These are phyloP conservation scores for Beauveria sp. DNA, from an alignment of 2,329 filamentous ascomycete genomes.

Conservation along the genomic window DNA sequence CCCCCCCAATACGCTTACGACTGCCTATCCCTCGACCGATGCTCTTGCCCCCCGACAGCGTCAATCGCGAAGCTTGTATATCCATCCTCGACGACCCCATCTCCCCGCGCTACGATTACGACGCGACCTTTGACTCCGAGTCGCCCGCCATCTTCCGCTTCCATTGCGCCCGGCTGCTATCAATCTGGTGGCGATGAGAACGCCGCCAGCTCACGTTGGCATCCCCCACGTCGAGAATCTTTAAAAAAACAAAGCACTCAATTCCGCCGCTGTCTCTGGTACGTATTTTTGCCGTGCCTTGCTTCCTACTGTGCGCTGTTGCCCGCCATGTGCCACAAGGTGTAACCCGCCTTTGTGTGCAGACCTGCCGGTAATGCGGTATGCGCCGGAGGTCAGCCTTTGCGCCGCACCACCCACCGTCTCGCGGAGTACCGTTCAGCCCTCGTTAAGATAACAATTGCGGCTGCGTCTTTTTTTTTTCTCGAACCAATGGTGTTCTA, in stretches of 20 bases:
- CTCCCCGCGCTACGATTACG: slow-evolving; percentile 38
- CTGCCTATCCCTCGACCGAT: slow-evolving; percentile 4
- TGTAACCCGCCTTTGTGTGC: not conserved
- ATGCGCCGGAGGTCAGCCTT: not conserved
- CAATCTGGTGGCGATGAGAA: slow-evolving; percentile 31
- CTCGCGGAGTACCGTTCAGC: not conserved
- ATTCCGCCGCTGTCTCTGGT: slow-evolving; percentile 29
- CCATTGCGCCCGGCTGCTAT: not conserved
- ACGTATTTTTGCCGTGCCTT: slow-evolving; percentile 17
- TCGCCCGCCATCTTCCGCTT: slow-evolving; percentile 11
- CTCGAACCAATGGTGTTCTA: not conserved
- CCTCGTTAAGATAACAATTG: not conserved
- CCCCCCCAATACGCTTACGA: slow-evolving; percentile 10
- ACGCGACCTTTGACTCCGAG: slow-evolving; percentile 22
- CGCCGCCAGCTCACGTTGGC: slow-evolving; percentile 31
- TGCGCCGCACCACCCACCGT: not conserved
- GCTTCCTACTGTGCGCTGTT: not conserved
- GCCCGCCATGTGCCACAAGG: not conserved
- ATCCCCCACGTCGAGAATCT: slow-evolving; percentile 41
- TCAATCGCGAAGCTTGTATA: slow-evolving; percentile 39
- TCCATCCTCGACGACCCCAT: slow-evolving; percentile 51
- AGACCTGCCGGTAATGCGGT: not conserved
- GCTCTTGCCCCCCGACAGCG: slow-evolving; percentile 19
- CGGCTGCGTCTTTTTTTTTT: slow-evolving; percentile 12
- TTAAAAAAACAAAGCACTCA: slow-evolving; percentile 26